These are phyloP conservation scores for Cyamopsis tetragonoloba DNA, from an alignment of 306 rosid species.

Conservation along the genomic window DNA sequence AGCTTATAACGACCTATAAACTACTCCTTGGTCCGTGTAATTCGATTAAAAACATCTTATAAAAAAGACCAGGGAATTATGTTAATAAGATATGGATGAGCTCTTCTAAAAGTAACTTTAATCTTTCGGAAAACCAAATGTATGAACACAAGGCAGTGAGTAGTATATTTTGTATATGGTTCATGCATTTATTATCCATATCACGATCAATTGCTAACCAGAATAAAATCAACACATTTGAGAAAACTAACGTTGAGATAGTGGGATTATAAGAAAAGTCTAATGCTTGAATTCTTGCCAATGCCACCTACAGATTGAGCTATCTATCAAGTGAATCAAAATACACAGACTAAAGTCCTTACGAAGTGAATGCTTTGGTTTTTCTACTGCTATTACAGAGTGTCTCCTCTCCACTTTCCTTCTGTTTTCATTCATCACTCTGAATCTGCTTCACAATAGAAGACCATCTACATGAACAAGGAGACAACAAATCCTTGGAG, in stretches of 20 bases:
- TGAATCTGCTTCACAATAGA: conserved; percentile 13
- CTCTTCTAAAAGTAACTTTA: no score
- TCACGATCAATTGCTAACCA: conserved; percentile 63
- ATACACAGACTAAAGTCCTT: conserved; percentile 31
- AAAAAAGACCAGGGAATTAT: no score
- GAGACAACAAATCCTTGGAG: conserved; percentile 15
- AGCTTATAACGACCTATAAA: no score
- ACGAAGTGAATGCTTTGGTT: conserved; percentile 15
- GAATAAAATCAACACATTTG: conserved; percentile 56
- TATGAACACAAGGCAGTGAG: no score
- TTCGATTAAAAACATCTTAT: no score
- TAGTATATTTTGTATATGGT: no score
- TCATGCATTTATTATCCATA: conserved; percentile 67
- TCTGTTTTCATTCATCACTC: conserved; percentile 18
- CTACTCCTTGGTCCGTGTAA: no score
- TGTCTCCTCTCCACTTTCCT: conserved; percentile 30
- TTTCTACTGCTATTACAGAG: conserved; percentile 33
- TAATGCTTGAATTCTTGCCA: conserved; percentile 37
- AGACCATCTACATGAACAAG: conserved; percentile 5
- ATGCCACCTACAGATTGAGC: conserved; percentile 47
- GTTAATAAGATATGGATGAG: no score
- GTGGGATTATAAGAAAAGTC: conserved; percentile 28
- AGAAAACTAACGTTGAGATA: conserved; percentile 30
- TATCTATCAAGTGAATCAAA: conserved; percentile 58
- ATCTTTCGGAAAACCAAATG: no score